Percentiles rank a stretch among this genome's conserved stretches.
Evolutionary conservation across 805 yeast species (phyloP).

Genomic region (Lipomyces orientalis): DNA sequence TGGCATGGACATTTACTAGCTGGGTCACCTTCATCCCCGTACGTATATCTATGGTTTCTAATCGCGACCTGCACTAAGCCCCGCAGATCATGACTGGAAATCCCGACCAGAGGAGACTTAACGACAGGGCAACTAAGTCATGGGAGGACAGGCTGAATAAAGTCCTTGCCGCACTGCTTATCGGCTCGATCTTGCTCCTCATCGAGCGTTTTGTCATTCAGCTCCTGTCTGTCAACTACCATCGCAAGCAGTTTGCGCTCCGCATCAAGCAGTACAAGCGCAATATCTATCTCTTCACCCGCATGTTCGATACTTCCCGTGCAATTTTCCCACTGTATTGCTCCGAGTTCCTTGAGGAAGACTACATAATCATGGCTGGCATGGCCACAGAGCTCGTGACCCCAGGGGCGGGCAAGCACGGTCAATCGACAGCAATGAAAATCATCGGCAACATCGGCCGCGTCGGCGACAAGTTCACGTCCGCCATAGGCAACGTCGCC

Average conservation of each 20-base stretch:
- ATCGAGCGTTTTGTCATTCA: constrained; percentile 49
- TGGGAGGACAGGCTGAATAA: constrained; percentile 48
- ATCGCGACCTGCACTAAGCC: neutral
- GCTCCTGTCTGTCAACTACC: constrained; percentile 49
- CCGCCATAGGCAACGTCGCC: constrained; percentile 28
- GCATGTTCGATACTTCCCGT: constrained; percentile 45
- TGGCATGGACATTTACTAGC: constrained; percentile 47
- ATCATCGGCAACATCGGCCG: constrained; percentile 23
- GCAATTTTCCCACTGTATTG: constrained; percentile 46
- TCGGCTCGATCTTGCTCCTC: constrained; percentile 46
- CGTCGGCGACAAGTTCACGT: constrained; percentile 19
- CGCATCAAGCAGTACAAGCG: constrained; percentile 48
- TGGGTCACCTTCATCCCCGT: constrained; percentile 45
- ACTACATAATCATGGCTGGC: constrained; percentile 42
- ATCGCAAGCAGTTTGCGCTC: constrained; percentile 47
- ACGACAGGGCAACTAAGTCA: constrained; percentile 34
- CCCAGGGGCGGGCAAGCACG: constrained; percentile 6
- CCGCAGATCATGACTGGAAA: constrained; percentile 31
- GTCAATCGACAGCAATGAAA: constrained; percentile 13
- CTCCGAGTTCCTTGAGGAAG: constrained; percentile 48
- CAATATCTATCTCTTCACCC: constrained; percentile 41
- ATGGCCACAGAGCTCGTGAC: constrained; percentile 30
- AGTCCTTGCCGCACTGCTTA: constrained; percentile 47
- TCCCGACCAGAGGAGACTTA: constrained; percentile 24
- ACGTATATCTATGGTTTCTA: neutral